Base-by-base conservation (phyloP, 768 basidiomycete genomes). In the Boletellus ananiceps region DNA sequence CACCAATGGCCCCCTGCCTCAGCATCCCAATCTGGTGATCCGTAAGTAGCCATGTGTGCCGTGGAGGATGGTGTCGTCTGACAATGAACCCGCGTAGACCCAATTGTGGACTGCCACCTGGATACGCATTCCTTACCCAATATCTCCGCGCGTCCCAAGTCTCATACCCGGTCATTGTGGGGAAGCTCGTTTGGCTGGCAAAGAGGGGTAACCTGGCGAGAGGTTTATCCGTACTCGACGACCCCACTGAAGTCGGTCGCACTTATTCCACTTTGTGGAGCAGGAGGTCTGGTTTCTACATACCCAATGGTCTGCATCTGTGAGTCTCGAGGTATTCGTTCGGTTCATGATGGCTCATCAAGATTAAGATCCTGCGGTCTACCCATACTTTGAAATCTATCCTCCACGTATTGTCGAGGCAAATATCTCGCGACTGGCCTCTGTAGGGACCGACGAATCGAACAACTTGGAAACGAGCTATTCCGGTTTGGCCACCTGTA, bases 331-430 rank as follows among this genome's bases (percentile, higher is more conserved):
- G 23, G 1, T 19, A 27, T 21, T 2, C 14, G 4, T 21, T 43
- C 14, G 5, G 15, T 29, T 12, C 21, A 31, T 1, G 27, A 37
- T 34, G 32, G 19, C 55, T 60, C 39, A 62, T 35, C 18, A 27
- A 42, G 21, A 12, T 2, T 5, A 46, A 76, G 75, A 77, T 55
- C 70, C 64, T 16, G 50, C 64, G 18, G 55, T 56, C 8, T 78
- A 78, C 54, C 76, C 78, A 13, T 50, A 64, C 54, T 57, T 72
- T 35, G 67, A 70, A 31, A 59, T 76, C 6, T 77, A 77, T 55
- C 76, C 76, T 31, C 18, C 61, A 25, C 46, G 47, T 19, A 25
- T 4, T n/a, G 9, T 34, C 15, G 34, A 47, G 33, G 52, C 52
- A 16, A 44, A 46, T 37, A 16, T 35, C 9, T 34, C 35, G 21